Base-by-base conservation (phyloP, 148 eudicot species). In the Vaccinium darrowii region DNA sequence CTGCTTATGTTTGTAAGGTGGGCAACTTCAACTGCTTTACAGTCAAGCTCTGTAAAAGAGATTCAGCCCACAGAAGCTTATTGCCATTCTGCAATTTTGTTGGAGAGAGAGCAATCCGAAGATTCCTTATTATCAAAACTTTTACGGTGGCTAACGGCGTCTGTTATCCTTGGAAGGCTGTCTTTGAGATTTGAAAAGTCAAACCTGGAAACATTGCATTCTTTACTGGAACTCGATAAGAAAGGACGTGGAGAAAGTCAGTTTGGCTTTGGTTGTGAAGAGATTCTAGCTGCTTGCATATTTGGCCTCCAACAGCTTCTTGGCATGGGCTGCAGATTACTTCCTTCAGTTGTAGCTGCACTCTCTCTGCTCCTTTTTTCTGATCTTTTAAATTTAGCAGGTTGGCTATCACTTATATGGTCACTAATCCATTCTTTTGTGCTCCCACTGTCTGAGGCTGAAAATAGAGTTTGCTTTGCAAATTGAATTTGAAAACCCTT, bases 141-240 rank as follows among this genome's bases (percentile, higher is more conserved):
- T 85, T 81, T 95, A 79, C 93, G 93, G 23, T 97, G 99, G 99
- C 88, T 97, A 75, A 90, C 92, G 75, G 99, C 98, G 71, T 93
- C 98, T 39, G 92, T 90, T 69, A 90, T 97, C 57, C 87, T 90
- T 52, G 91, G 91, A 83, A 87, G 84, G 83, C 86, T 87, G 80
- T 91, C 94, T 58, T 81, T 49, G 81, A 89, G 87, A 56, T 83
- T 52, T 43, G 89, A 80, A 33, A 85, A 58, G 76, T 69, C 90
- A 33, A 83, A 82, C 81, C 77, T 56, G 78, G 86, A 82, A 81
- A 90, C 90, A 81, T 85, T 96, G 88, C 86, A 88, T 21, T 90
- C 93, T 81, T 87, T 93, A 80, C 77, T 94, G 67, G 85, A 86
- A 82, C 84, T 53, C 23, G 11, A 47, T 36, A 84, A 86, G 82